A percentile compares a stretch with the other conserved stretches of the same genome.
Evolutionary conservation across 352 stramenopile species (phyloP).

Genomic region (Phytophthora chlamydospora): DNA sequence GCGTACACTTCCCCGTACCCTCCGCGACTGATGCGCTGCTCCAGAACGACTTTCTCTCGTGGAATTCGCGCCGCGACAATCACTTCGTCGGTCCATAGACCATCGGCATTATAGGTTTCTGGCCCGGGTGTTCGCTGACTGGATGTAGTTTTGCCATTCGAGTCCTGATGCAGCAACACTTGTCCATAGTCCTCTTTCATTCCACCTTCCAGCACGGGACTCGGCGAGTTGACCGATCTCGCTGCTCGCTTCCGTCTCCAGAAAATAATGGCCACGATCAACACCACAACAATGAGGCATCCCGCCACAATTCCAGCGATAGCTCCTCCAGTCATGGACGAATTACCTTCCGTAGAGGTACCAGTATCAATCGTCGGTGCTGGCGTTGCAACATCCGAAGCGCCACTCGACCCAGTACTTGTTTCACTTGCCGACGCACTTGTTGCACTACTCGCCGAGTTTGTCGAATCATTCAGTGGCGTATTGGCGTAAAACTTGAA

Average conservation of each 20-base stretch:
- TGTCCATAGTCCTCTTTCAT: neutral
- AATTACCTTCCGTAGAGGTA: neutral
- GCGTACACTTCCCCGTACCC: constrained; percentile 39
- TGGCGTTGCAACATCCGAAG: too few relatives aligned
- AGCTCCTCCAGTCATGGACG: neutral
- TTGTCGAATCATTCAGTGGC: neutral
- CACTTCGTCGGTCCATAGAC: constrained; percentile 10
- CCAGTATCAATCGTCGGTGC: too few relatives aligned
- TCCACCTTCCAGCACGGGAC: neutral
- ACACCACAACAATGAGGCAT: neutral
- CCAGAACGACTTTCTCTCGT: constrained; percentile 30
- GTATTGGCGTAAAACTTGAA: constrained; percentile 11
- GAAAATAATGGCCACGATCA: neutral
- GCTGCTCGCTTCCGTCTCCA: neutral
- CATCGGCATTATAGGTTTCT: neutral
- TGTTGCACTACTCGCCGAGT: neutral
- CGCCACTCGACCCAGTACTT: neutral
- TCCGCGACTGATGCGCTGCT: constrained; percentile 29
- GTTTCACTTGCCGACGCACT: neutral
- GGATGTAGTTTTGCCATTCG: neutral
- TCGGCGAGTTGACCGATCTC: neutral
- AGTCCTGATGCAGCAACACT: neutral
- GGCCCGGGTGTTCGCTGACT: neutral
- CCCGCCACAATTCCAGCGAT: constrained; percentile 1
- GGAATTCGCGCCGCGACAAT: constrained; percentile 23